Conservation (phyloP, 164 flowering plant species). For the Tetrastigma voinierianum region DNA sequence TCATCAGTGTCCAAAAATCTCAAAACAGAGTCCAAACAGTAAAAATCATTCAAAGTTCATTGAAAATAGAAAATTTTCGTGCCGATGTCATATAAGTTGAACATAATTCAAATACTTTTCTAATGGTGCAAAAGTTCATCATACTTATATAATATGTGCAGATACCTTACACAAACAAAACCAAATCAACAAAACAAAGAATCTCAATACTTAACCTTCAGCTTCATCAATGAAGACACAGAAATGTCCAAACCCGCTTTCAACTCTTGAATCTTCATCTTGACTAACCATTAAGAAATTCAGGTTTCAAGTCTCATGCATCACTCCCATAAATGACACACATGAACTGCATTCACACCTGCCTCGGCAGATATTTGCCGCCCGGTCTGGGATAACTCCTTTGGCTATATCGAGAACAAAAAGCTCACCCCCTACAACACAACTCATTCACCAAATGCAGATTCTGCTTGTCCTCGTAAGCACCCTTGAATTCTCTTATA, state of each 20-base stretch:
- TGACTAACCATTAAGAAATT: conserved; percentile 69
- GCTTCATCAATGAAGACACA: conserved; percentile 74
- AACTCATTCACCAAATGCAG: conserved; percentile 87
- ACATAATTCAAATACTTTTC: too few relatives aligned
- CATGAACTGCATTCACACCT: conserved; percentile 88
- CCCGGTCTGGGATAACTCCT: conserved; percentile 66
- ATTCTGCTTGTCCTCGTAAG: conserved; percentile 61
- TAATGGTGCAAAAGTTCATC: too few relatives aligned
- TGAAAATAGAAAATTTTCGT: too few relatives aligned
- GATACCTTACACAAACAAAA: too few relatives aligned
- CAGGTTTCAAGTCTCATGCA: conserved; percentile 88
- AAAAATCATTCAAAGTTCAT: too few relatives aligned
- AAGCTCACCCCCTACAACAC: conserved; percentile 90
- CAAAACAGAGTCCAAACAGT: too few relatives aligned
- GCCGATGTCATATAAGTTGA: too few relatives aligned
- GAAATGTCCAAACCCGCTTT: conserved; percentile 91
- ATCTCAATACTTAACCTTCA: conserved; percentile 43
- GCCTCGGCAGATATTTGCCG: conserved; percentile 57
- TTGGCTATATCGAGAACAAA: conserved; percentile 64
- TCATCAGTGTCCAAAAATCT: too few relatives aligned
- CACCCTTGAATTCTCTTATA: conserved; percentile 78
- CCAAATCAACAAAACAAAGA: not conserved
- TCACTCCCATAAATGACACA: conserved; percentile 91
- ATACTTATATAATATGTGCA: too few relatives aligned
- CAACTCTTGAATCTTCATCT: conserved; percentile 50